Conservation (phyloP, 2,329 filamentous ascomycete species). For the Trichoderma sp. region DNA sequence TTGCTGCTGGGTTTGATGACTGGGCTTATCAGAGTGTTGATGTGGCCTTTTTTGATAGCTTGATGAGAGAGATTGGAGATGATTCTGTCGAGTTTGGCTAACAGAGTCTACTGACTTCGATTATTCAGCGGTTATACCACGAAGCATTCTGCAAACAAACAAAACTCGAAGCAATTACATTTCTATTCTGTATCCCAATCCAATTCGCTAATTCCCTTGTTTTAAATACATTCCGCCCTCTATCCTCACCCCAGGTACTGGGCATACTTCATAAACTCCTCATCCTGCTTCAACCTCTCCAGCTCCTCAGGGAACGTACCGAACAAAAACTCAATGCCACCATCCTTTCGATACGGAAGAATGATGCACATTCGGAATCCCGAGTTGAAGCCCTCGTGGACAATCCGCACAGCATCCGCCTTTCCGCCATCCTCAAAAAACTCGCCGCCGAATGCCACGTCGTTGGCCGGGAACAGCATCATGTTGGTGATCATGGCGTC, state of each 20-base stretch:
- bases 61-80: slow-evolving; percentile 18
- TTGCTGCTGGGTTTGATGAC: neutral
- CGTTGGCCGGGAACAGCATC: slow-evolving; percentile 34
- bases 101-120: neutral
- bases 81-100: neutral
- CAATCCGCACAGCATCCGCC: slow-evolving; percentile 35
- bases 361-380: slow-evolving; percentile 34
- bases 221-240: neutral
- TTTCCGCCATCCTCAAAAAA: slow-evolving; percentile 33
- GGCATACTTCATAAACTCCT: slow-evolving; percentile 1
- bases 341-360: slow-evolving; percentile 34
- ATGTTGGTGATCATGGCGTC: slow-evolving; percentile 37
- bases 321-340: slow-evolving; percentile 35
- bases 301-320: slow-evolving; percentile 36
- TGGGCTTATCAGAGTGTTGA: slow-evolving; percentile 27
- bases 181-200: neutral
- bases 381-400: slow-evolving; percentile 30
- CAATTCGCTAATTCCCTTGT: neutral
- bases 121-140: neutral
- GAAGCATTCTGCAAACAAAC: neutral
- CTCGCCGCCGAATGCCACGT: slow-evolving; percentile 34
- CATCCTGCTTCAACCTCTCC: slow-evolving; percentile 32
- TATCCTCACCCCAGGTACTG: neutral
- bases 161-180: neutral
- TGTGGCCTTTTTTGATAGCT: slow-evolving; percentile 26